Evolutionary conservation across 1,139 yeast genomes (phyloP).

Genomic region (Suhomyces panamericanus): DNA sequence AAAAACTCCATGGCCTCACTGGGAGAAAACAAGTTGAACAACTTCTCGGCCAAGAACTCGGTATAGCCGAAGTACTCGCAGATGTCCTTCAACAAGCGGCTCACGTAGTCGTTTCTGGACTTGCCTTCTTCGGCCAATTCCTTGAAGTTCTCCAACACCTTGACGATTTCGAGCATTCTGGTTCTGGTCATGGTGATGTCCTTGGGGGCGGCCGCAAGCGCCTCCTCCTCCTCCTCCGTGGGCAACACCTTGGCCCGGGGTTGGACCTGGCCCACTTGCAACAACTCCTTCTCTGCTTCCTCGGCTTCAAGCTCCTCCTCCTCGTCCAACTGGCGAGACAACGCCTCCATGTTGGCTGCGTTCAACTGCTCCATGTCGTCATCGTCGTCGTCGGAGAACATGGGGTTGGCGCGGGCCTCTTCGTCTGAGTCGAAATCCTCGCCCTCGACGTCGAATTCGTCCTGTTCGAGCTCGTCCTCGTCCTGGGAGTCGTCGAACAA

Average conservation of each 20-base stretch:
- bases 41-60: slow-evolving; percentile 89
- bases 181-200: slow-evolving; percentile 85
- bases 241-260: slow-evolving; percentile 76
- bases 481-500: slow-evolving; percentile 71
- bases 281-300: slow-evolving; percentile 75
- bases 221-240: slow-evolving; percentile 56
- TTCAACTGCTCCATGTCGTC: slow-evolving; percentile 78
- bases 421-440: slow-evolving; percentile 55
- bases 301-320: slow-evolving; percentile 72
- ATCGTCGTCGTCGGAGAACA: slow-evolving; percentile 89
- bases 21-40: slow-evolving; percentile 87
- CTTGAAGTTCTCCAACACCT: slow-evolving; percentile 91
- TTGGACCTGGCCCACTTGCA: slow-evolving; percentile 54
- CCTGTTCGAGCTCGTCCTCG: slow-evolving; percentile 32
- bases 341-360: slow-evolving; percentile 85
- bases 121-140: slow-evolving; percentile 82
- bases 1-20: slow-evolving; percentile 97
- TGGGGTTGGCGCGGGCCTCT: slow-evolving; percentile 61
- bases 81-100: slow-evolving; percentile 78
- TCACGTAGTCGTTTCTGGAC: slow-evolving; percentile 78
- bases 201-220: slow-evolving; percentile 53
- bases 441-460: slow-evolving; percentile 47
- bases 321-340: slow-evolving; percentile 66
- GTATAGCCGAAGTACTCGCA: slow-evolving; percentile 96
- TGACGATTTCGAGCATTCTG: slow-evolving; percentile 91